Evolutionary conservation across 2,329 filamentous ascomycete genomes (phyloP).

Genomic region (Magnaporthiopsis incrustans): DNA sequence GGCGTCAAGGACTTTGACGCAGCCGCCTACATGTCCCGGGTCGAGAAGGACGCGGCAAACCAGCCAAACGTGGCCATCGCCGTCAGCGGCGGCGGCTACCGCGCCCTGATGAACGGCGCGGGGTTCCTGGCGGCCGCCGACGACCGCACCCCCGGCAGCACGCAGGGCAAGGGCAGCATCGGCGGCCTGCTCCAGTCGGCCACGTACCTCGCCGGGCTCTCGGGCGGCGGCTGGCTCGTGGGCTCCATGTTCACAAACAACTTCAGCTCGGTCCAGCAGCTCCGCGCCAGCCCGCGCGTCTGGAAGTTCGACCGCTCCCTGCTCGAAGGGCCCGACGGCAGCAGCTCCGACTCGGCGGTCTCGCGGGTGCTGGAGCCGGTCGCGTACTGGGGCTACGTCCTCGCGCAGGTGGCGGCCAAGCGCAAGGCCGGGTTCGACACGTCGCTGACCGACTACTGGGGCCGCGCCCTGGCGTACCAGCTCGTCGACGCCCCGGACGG

Average conservation of each 20-base stretch:
- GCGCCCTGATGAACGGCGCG: constrained; percentile 76
- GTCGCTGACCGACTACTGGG: constrained; percentile 85
- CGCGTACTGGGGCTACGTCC: constrained; percentile 53
- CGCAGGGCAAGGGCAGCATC: constrained; percentile 52
- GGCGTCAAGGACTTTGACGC: constrained; percentile 74
- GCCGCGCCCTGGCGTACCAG: constrained; percentile 78
- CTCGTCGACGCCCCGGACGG: constrained; percentile 70
- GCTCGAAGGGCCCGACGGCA: constrained; percentile 21
- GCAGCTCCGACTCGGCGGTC: constrained; percentile 6
- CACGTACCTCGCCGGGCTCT: constrained; percentile 75
- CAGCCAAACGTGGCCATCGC: constrained; percentile 62
- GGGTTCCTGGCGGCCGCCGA: constrained; percentile 77
- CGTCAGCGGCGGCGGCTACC: constrained; percentile 76
- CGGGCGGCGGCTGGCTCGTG: constrained; percentile 77
- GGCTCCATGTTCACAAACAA: constrained; percentile 81
- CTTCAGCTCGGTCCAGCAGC: constrained; percentile 58
- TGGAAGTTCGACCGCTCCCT: constrained; percentile 28
- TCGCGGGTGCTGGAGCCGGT: constrained; percentile 19
- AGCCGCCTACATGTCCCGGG: constrained; percentile 57
- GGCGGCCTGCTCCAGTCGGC: constrained; percentile 74
- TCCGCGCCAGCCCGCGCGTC: constrained; percentile 37
- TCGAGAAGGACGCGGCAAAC: constrained; percentile 49
- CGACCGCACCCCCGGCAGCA: constrained; percentile 56
- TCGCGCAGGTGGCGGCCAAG: constrained; percentile 52
- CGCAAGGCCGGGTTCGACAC: constrained; percentile 53